Conservation (phyloP, 371 early-diverging fungal genomes). For the Mortierella sp. region DNA sequence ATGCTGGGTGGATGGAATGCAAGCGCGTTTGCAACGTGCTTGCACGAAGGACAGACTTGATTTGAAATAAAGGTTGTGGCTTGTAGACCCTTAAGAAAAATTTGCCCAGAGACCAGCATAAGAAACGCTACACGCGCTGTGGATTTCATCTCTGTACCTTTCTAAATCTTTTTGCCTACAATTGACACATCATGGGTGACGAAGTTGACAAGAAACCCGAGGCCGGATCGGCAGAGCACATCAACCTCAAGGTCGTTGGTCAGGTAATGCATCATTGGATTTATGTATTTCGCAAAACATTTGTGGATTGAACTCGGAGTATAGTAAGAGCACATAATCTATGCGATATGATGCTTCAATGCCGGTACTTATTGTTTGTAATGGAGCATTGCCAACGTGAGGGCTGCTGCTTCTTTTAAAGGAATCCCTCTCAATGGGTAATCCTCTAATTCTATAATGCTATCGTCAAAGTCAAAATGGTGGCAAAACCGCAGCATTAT, state of each 20-base stretch:
- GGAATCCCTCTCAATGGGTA: too few species aligned
- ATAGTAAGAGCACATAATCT: background rate
- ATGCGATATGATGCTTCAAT: background rate
- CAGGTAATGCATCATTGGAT: constrained; percentile 62
- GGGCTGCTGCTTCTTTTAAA: background rate
- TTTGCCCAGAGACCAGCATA: background rate
- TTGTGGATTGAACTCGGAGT: constrained; percentile 1
- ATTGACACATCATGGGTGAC: constrained; percentile 56
- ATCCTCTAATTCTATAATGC: background rate
- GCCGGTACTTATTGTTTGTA: background rate
- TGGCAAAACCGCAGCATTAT: constrained; percentile 13
- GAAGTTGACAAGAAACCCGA: constrained; percentile 69
- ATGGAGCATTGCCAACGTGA: background rate
- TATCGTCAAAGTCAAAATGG: constrained; percentile 4
- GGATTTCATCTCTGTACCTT: background rate
- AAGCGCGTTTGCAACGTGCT: constrained; percentile 45
- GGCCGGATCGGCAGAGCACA: constrained; percentile 73
- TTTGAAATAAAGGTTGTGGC: constrained; percentile 16
- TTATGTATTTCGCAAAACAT: background rate
- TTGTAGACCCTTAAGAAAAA: background rate
- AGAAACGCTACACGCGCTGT: background rate
- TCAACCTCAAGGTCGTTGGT: constrained; percentile 91
- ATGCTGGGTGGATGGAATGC: constrained; percentile 87
- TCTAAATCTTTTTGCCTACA: constrained; percentile 3
- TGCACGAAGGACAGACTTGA: constrained; percentile 32